phyloP scores from a whole-genome alignment of 2,329 filamentous ascomycete species.

The Oidium heveae region DNA sequence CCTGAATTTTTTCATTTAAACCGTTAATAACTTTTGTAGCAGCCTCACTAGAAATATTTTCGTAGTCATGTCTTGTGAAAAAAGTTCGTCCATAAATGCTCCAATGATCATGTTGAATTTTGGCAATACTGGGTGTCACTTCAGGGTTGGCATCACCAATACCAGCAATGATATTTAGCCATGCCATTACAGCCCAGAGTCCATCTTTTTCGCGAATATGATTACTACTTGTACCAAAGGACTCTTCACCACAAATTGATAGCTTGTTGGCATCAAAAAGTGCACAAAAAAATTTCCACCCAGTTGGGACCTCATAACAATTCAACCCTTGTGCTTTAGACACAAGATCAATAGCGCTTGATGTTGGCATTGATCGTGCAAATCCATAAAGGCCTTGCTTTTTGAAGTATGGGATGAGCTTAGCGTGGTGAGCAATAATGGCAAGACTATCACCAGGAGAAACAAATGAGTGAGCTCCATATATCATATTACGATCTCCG shows the following conservation, averaged over 20 bases:
- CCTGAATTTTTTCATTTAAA: constrained; percentile 52
- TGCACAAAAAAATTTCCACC: constrained; percentile 98
- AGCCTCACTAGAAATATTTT: constrained; percentile 74
- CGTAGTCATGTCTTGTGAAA: constrained; percentile 98
- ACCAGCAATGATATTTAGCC: constrained; percentile 95
- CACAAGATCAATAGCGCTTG: constrained; percentile 81
- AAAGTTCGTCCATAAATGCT: constrained; percentile 85
- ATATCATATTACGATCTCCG: constrained; percentile 99
- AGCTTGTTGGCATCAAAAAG: constrained; percentile 87
- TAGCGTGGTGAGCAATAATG: constrained; percentile 91
- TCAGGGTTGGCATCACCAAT: constrained; percentile 60
- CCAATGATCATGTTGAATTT: constrained; percentile 97
- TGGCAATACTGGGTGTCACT: constrained; percentile 72
- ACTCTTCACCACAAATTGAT: constrained; percentile 96
- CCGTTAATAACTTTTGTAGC: constrained; percentile 75
- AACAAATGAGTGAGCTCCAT: constrained; percentile 87
- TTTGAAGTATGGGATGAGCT: constrained; percentile 95
- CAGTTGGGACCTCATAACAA: constrained; percentile 91
- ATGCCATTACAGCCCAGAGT: constrained; percentile 88
- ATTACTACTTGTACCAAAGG: constrained; percentile 92
- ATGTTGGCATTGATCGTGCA: constrained; percentile 93
- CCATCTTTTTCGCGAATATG: constrained; percentile 99
- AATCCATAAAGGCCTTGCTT: constrained; percentile 90
- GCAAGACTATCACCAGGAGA: constrained; percentile 92
- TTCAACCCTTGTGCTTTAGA: constrained; percentile 80